Evolutionary conservation across 371 early-diverging fungal genomes (phyloP).

Genomic region (Nematocida ironsii): DNA sequence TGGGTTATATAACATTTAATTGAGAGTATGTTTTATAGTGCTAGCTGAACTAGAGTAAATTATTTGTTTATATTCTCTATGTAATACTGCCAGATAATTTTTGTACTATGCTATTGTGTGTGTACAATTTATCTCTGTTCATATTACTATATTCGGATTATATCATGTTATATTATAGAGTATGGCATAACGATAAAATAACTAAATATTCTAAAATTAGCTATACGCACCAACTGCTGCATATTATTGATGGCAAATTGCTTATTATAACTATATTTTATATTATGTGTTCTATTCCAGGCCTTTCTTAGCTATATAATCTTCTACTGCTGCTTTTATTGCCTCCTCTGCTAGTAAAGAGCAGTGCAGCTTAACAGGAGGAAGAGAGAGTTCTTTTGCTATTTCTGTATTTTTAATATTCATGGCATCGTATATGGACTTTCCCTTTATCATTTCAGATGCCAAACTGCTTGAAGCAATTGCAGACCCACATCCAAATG

Average conservation of each 20-base stretch:
- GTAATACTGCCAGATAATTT: too few relatives aligned
- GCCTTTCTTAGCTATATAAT: conserved; percentile 72
- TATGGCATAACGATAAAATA: too few relatives aligned
- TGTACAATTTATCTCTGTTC: too few relatives aligned
- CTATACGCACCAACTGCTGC: too few relatives aligned
- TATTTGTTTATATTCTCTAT: too few relatives aligned
- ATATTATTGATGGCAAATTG: not conserved
- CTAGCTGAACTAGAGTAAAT: too few relatives aligned
- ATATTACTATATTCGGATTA: too few relatives aligned
- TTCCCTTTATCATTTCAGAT: conserved; percentile 86
- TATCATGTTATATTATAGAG: too few relatives aligned
- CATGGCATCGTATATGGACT: conserved; percentile 81
- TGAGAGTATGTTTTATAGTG: too few relatives aligned
- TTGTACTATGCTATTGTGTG: too few relatives aligned
- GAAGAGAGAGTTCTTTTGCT: conserved; percentile 85
- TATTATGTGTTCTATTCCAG: not conserved
- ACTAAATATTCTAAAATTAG: too few relatives aligned
- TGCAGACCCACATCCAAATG: conserved; percentile 97
- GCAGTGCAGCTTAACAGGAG: conserved; percentile 96
- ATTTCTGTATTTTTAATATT: conserved; percentile 90
- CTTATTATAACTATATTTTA: not conserved
- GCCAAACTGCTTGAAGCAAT: conserved; percentile 88
- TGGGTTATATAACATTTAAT: too few relatives aligned
- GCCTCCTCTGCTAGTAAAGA: conserved; percentile 98
- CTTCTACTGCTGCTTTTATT: conserved; percentile 87